Conservation (phyloP, 2,329 filamentous ascomycete species). For the Diplodia intermedia region DNA sequence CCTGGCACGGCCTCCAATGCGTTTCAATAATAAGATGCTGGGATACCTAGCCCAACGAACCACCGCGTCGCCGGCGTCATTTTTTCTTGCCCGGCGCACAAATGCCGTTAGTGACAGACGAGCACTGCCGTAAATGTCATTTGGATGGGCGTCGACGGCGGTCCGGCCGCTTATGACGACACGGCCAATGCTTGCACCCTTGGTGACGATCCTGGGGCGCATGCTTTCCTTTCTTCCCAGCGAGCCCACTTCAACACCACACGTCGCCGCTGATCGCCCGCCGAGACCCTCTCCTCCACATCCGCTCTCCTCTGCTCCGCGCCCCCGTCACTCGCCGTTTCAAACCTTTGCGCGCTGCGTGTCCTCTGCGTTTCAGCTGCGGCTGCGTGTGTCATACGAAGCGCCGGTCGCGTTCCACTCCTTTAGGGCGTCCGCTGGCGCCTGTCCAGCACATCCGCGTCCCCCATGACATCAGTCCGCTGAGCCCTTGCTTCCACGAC, state of each 20-base stretch:
- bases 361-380: conserved; percentile 26
- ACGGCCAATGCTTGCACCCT: conserved; percentile 24
- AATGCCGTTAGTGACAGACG: conserved; percentile 19
- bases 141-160: conserved; percentile 18
- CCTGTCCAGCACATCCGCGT: conserved; percentile 28
- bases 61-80: conserved; percentile 9
- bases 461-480: conserved; percentile 33
- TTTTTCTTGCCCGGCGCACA: conserved; percentile 18
- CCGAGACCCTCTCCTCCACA: conserved; percentile 28
- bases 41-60: conserved; percentile 2
- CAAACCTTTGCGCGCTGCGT: conserved; percentile 8
- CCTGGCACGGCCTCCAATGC: conserved; percentile 10
- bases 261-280: conserved; percentile 29
- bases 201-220: conserved; percentile 27
- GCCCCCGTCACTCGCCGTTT: not conserved
- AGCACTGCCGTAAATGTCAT: conserved; percentile 20
- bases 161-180: conserved; percentile 26
- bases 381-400: conserved; percentile 19
- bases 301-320: conserved; percentile 18
- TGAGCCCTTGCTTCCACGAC: conserved; percentile 30
- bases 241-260: conserved; percentile 30
- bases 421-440: conserved; percentile 18
- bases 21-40: conserved; percentile 10
- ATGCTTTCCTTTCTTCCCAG: conserved; percentile 17
- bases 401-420: conserved; percentile 25